These are phyloP conservation scores for Aspergillus olivimuriae DNA, from an alignment of 495 filamentous ascomycete genomes.

Conservation along the genomic window DNA sequence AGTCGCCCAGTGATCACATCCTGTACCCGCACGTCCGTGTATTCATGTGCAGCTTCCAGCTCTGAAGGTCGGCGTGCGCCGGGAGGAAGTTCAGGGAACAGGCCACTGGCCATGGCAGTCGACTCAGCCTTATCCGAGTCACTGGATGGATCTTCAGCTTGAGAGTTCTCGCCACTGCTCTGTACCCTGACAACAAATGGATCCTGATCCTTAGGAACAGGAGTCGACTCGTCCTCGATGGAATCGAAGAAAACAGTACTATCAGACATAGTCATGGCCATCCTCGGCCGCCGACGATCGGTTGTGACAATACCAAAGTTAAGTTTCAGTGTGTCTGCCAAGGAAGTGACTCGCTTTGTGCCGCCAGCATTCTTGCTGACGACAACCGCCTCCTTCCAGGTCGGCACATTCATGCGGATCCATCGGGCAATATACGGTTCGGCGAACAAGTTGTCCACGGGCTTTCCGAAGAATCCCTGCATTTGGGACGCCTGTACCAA, in stretches of 20 bases:
- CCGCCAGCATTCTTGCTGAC: slow-evolving; percentile 98
- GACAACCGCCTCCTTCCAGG: slow-evolving; percentile 88
- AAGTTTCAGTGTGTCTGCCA: slow-evolving; percentile 92
- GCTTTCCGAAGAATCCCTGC: slow-evolving; percentile 98
- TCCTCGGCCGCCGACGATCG: slow-evolving; percentile 63
- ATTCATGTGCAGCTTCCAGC: slow-evolving; percentile 54
- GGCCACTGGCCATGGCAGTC: slow-evolving; percentile 4
- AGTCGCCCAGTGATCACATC: slow-evolving; percentile 90
- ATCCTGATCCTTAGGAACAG: slow-evolving; percentile 21
- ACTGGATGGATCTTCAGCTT: slow-evolving; percentile 6
- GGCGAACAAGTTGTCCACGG: slow-evolving; percentile 94
- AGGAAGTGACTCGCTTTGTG: slow-evolving; percentile 93
- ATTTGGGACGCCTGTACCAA: slow-evolving; percentile 71
- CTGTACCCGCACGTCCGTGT: slow-evolving; percentile 77
- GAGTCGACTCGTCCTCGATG: slow-evolving; percentile 27
- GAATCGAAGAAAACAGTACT: slow-evolving; percentile 54
- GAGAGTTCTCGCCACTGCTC: slow-evolving; percentile 11
- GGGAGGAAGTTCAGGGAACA: slow-evolving; percentile 32
- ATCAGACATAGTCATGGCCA: slow-evolving; percentile 53
- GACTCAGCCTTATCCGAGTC: slow-evolving; percentile 7
- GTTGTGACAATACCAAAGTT: slow-evolving; percentile 98
- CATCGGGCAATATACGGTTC: slow-evolving; percentile 94
- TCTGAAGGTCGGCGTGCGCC: slow-evolving; percentile 36
- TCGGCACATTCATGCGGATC: slow-evolving; percentile 80
- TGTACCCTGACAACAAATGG: slow-evolving; percentile 29